Evolutionary conservation across 345 rosid genomes (phyloP).

Genomic region (Bruguiera gymnorhiza): DNA sequence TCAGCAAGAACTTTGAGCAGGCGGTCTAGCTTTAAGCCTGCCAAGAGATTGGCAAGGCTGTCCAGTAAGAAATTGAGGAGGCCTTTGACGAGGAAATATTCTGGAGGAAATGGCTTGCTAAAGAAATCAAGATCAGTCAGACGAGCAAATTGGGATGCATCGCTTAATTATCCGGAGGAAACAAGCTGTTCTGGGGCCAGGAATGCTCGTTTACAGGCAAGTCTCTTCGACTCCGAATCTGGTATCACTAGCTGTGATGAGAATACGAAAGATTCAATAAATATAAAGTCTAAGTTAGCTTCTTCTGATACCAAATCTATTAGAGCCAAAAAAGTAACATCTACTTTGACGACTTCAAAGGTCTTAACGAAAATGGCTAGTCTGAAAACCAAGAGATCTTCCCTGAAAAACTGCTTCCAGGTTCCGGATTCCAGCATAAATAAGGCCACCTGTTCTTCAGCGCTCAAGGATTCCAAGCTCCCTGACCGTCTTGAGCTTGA

Average conservation of each 20-base stretch:
- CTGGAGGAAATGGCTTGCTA: conserved; percentile 38
- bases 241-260: conserved; percentile 12
- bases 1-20: conserved; percentile 31
- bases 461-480: conserved; percentile 64
- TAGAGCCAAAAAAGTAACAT: conserved; percentile 30
- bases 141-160: conserved; percentile 17
- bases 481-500: conserved; percentile 32
- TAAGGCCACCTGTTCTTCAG: conserved; percentile 78
- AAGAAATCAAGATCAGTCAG: conserved; percentile 46
- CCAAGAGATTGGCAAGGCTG: conserved; percentile 42
- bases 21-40: conserved; percentile 35
- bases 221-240: conserved; percentile 18
- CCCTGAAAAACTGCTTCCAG: conserved; percentile 23
- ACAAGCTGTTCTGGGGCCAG: conserved; percentile 14
- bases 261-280: not conserved
- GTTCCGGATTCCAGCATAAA: conserved; percentile 25
- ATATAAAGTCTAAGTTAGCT: conserved; percentile 14
- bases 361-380: conserved; percentile 43
- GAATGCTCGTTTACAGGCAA: conserved; percentile 23
- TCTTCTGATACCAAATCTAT: conserved; percentile 34
- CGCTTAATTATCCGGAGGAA: conserved; percentile 9
- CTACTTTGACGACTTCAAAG: conserved; percentile 36
- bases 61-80: conserved; percentile 51
- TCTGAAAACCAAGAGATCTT: conserved; percentile 40
- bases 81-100: conserved; percentile 39